Conservation (phyloP, 257 asterid genomes). For the Plantago elongata region DNA sequence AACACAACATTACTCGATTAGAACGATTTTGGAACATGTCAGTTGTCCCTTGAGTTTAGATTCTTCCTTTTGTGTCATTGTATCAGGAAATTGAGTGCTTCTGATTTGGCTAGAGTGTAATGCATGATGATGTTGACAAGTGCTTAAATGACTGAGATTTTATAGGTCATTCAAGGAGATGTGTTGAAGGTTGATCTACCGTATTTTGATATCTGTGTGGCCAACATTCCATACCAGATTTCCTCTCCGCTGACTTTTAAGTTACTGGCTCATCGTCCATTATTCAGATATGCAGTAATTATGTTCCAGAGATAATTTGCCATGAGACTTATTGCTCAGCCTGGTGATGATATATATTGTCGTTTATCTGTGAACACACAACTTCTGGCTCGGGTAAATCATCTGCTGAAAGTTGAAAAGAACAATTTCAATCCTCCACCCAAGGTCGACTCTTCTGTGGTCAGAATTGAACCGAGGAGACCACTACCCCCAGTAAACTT, state of each 20-base stretch:
- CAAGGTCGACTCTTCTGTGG: constrained; percentile 90
- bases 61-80: no score
- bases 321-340: constrained; percentile 94
- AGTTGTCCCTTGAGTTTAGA: no score
- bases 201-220: constrained; percentile 91
- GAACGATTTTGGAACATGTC: no score
- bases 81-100: no score
- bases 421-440: constrained; percentile 99
- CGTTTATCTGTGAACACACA: constrained; percentile 96
- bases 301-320: constrained; percentile 96
- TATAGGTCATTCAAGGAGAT: constrained; percentile 87
- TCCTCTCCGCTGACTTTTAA: constrained; percentile 96
- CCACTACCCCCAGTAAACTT: constrained; percentile 78
- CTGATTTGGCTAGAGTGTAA: no score
- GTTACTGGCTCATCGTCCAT: constrained; percentile 72
- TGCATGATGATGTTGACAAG: not conserved
- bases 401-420: constrained; percentile 80
- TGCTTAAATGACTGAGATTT: constrained; percentile 4
- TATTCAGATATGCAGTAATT: constrained; percentile 89
- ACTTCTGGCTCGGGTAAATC: constrained; percentile 70
- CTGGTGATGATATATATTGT: constrained; percentile 84
- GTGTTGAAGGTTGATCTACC: constrained; percentile 90
- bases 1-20: no score
- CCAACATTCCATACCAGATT: constrained; percentile 92
- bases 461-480: constrained; percentile 82